Evolutionary conservation across 208 protist species (phyloP), one percentile per base, ranked within the genome.

Genomic region (Leishmania tropica): DNA sequence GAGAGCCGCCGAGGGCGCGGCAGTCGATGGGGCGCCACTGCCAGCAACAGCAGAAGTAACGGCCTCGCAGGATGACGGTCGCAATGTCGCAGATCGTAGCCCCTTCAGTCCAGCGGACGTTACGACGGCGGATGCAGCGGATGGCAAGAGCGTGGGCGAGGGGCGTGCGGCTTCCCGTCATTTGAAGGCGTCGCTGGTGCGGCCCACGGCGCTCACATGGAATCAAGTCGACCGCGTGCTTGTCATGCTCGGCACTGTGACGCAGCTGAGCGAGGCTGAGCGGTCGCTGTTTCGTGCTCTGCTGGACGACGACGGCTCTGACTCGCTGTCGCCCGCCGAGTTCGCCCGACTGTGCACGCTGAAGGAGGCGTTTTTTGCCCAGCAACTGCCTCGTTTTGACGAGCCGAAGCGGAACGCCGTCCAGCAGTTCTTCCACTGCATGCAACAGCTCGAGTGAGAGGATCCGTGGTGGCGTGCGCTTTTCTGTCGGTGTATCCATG

Each of bases 351-450:
- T 94, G 54, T 93, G 88, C 74, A 56, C 87, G 13, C 74, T 89
- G 53, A 88, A 90, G 58, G 80, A 87, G 4, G 70, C 77, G 5
- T 90, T 90, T 68, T 96, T 95, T 56, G 87, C 88, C 1, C 42
- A 64, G 24, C 80, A 87, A 10, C 74, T 90, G 45, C 87, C 90
- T 5, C 85, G 89, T 72, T 96, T 92, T 53, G 77, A 76, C 35
- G 88, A 92, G 82, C 86, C 87, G 19, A 79, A 80, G 48, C 85
- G 90, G 0, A 96, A 93, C 75, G 51, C 76, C 0, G 75, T 96
- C 10, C 93, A 96, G 79, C 83, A 90, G 78, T 96, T 94, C 62
- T 80, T 94, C 19, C 88, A 85, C 73, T 96, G 93, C 79, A 94
- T 96, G 90, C 93, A 95, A 68, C 91, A 96, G 78, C 86, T 93